A percentile compares a stretch with the other conserved stretches of the same genome.
phyloP scores from a whole-genome alignment of 129 eudicot species.

The Scalesia atractyloides region DNA sequence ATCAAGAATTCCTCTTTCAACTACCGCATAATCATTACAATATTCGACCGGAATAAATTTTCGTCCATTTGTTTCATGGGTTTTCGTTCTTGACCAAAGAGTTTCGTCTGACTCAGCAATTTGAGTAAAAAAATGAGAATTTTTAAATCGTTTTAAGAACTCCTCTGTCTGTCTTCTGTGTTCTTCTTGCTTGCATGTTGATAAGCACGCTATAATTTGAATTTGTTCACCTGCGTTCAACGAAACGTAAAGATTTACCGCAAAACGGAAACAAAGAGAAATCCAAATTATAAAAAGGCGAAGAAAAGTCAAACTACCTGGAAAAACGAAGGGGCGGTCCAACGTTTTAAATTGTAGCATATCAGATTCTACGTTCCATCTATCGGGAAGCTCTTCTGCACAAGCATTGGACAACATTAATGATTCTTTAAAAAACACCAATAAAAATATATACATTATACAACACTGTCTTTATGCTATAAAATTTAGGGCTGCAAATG shows the following conservation, averaged over 20 bases:
- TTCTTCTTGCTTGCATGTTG: conserved; percentile 71
- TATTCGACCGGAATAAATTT: conserved; percentile 42
- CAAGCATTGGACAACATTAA: conserved; percentile 21
- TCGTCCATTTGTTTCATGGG: conserved; percentile 35
- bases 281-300: background rate
- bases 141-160: conserved; percentile 55
- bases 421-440: background rate
- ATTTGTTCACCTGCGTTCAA: conserved; percentile 71
- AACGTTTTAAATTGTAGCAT: conserved; percentile 56
- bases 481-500: too few species aligned
- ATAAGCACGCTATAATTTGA: conserved; percentile 69
- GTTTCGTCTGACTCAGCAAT: conserved; percentile 70
- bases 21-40: conserved; percentile 32
- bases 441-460: background rate
- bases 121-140: conserved; percentile 84
- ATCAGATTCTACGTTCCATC: conserved; percentile 64
- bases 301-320: conserved; percentile 50
- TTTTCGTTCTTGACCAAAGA: conserved; percentile 81
- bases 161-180: conserved; percentile 54
- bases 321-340: conserved; percentile 86
- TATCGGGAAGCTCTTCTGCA: conserved; percentile 74
- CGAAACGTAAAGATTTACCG: conserved; percentile 12
- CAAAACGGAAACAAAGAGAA: conserved; percentile 6
- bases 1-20: conserved; percentile 77
- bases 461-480: too few species aligned